These are phyloP conservation scores for Pyrrhoderma lamaoense DNA, from an alignment of 1,284 basidiomycete genomes.

Conservation along the genomic window DNA sequence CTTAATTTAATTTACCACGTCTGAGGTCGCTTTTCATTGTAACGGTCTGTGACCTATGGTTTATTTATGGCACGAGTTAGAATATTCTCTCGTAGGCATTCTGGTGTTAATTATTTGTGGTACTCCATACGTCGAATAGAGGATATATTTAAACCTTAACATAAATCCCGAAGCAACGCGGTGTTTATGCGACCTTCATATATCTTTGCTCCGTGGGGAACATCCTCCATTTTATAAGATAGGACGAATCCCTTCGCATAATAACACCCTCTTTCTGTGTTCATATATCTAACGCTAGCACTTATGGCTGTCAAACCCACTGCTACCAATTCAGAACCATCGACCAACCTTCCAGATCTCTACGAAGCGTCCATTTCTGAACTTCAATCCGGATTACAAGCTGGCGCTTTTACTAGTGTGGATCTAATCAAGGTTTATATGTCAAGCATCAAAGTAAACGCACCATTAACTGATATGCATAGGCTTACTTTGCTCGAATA, in stretches of 20 bases:
- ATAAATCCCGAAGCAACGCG: too few species aligned
- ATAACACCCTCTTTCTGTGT: not conserved
- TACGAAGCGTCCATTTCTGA: slow-evolving; percentile 37
- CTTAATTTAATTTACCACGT: too few species aligned
- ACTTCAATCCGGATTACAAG: slow-evolving; percentile 32
- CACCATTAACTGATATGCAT: not conserved
- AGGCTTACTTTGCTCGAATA: slow-evolving; percentile 30
- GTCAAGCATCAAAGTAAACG: not conserved
- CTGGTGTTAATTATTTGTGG: too few species aligned
- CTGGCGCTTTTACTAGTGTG: slow-evolving; percentile 33
- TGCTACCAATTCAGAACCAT: not conserved
- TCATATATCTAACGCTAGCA: not conserved
- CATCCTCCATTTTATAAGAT: too few species aligned
- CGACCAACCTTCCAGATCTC: slow-evolving; percentile 29
- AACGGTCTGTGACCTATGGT: too few species aligned
- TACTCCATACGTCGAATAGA: too few species aligned
- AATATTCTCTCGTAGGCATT: too few species aligned
- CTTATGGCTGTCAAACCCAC: not conserved
- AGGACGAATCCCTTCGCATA: not conserved
- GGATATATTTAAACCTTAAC: too few species aligned
- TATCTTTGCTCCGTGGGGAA: too few species aligned
- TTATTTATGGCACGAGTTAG: too few species aligned
- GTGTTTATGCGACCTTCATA: too few species aligned
- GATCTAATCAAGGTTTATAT: slow-evolving; percentile 34
- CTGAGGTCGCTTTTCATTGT: too few species aligned